Conservation (phyloP, 768 basidiomycete species). For the Kwoniella mangroviensis region DNA sequence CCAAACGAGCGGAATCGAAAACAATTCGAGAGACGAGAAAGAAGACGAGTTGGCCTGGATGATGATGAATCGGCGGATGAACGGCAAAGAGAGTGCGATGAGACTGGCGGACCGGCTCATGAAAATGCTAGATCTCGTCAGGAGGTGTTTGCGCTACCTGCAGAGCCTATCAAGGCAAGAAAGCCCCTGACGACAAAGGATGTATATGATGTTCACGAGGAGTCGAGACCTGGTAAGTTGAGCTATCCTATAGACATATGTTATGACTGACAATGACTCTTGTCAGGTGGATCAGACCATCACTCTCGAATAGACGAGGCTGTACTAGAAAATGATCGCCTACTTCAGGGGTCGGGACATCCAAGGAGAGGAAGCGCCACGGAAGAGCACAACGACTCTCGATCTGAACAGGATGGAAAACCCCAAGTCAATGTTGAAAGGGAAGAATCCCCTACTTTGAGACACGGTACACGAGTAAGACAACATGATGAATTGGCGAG, state of each 20-base stretch:
- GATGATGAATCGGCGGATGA: not conserved
- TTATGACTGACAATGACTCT: not conserved
- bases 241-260: not conserved
- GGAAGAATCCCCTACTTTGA: too few relatives aligned
- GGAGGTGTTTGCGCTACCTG: not conserved
- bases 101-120: not conserved
- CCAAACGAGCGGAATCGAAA: not conserved
- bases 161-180: not conserved
- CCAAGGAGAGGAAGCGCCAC: too few relatives aligned
- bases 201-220: not conserved
- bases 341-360: too few relatives aligned
- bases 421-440: too few relatives aligned
- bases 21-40: not conserved
- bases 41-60: not conserved
- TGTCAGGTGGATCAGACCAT: not conserved
- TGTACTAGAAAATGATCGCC: too few relatives aligned
- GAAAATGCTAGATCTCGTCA: not conserved
- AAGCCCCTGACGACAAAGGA: not conserved
- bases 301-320: not conserved
- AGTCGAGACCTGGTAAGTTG: not conserved
- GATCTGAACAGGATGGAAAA: too few relatives aligned
- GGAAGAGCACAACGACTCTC: too few relatives aligned
- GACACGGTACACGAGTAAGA: not conserved
- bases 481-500: too few relatives aligned
- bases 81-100: not conserved